phyloP scores from a whole-genome alignment of 306 rosid genomes.

The Sicyos baderoa region DNA sequence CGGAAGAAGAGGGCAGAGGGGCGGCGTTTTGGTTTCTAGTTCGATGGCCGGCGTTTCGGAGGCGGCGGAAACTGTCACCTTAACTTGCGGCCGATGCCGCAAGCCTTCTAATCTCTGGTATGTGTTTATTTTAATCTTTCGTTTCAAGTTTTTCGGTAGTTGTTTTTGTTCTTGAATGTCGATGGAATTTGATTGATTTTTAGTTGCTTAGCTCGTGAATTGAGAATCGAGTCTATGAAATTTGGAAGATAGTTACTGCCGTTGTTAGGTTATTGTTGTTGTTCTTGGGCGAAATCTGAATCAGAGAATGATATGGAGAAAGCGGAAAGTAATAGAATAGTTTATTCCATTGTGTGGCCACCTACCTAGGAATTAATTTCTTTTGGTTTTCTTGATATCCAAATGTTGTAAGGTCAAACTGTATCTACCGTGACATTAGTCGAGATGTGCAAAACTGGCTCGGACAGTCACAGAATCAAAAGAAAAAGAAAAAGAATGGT shows the following conservation, averaged over 20 bases:
- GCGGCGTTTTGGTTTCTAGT: not conserved
- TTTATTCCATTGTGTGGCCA: no score
- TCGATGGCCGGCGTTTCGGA: constrained; percentile 56
- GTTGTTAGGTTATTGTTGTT: not conserved
- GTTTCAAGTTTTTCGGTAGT: not conserved
- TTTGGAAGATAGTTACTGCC: not conserved
- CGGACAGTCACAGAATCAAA: no score
- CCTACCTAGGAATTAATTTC: no score
- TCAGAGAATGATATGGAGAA: not conserved
- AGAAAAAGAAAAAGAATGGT: no score
- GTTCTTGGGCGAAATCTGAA: not conserved
- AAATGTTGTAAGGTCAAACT: no score
- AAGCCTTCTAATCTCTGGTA: constrained; percentile 86
- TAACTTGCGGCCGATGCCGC: constrained; percentile 61
- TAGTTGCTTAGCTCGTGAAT: constrained; percentile 6
- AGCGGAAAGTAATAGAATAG: not conserved
- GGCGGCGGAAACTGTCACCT: constrained; percentile 31
- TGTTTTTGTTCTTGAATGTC: not conserved
- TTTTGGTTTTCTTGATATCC: no score
- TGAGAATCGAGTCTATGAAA: not conserved
- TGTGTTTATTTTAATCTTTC: not conserved
- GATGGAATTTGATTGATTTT: not conserved
- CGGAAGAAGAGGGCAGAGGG: not conserved
- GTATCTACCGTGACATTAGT: no score
- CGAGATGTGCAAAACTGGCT: no score